Conservation (phyloP, 2,329 filamentous ascomycete genomes). For the Graphiopsis chlorocephala region DNA sequence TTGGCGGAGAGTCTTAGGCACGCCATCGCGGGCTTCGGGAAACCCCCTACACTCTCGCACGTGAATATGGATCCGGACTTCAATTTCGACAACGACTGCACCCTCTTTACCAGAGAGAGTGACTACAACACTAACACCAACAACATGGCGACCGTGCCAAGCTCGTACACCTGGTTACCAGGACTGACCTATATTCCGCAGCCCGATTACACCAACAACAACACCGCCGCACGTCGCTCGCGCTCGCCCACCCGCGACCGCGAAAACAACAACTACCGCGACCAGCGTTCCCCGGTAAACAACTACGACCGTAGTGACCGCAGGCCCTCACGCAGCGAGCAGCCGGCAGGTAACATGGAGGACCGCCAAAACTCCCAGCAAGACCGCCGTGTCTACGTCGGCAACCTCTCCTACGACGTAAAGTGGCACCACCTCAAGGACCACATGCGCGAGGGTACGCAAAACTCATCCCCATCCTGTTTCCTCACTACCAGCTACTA, state of each 20-base stretch:
- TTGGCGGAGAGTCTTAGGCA: not conserved
- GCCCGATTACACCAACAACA: slow-evolving; percentile 8
- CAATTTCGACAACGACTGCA: not conserved
- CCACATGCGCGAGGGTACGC: slow-evolving; percentile 98
- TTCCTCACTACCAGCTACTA: slow-evolving; percentile 2
- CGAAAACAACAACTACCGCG: slow-evolving; percentile 37
- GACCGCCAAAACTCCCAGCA: slow-evolving; percentile 95
- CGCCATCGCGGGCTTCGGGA: not conserved
- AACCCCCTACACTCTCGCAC: not conserved
- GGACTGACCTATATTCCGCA: not conserved
- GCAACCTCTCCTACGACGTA: slow-evolving; percentile 98
- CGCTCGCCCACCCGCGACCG: slow-evolving; percentile 32
- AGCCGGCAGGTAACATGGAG: slow-evolving; percentile 47
- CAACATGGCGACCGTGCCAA: not conserved
- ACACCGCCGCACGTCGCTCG: slow-evolving; percentile 10
- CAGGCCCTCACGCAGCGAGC: slow-evolving; percentile 57
- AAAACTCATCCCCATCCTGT: slow-evolving; percentile 1
- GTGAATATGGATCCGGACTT: not conserved
- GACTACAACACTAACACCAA: not conserved
- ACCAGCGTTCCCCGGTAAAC: slow-evolving; percentile 73
- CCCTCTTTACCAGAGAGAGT: not conserved
- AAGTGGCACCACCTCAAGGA: slow-evolving; percentile 99
- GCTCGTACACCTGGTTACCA: not conserved
- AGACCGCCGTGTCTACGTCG: slow-evolving; percentile 98
- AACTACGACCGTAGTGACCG: slow-evolving; percentile 52